Evolutionary conservation across 169 alveolate genomes (phyloP), one percentile per base, ranked within the genome.

Genomic region (Perkinsus chesapeaki): DNA sequence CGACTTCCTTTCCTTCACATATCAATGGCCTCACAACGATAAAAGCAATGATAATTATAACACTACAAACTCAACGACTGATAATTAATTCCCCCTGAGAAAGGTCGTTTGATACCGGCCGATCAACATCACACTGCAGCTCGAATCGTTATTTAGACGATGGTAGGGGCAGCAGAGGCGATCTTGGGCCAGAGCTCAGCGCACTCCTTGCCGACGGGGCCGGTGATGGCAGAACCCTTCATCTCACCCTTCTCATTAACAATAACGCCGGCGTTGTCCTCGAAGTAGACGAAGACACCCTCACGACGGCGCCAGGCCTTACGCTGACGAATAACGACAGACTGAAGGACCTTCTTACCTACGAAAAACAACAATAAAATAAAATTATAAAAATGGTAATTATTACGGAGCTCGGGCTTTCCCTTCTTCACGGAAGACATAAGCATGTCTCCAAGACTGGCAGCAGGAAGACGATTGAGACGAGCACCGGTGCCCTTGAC

Each of bases 161-260:
- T 98, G 48, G 99, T 98, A 39, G 99, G 99, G 39, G 99, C 99
- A 73, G 99, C 99, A 39, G 99, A 98, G 39, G 99, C 98, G 94
- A 99, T 98, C 97, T 99, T 99, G 91, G 99, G 99, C 99, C 99
- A 99, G 91, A 99, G 95, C 95, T 99, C 99, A 31, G 99, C 99
- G 95, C 99, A 99, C 96, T 99, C 99, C 97, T 99, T 99, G 91
- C 99, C 99, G 95, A 99, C 99, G 39, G 99, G 99, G 82, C 99
- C 99, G 37, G 99, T 97, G 95, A 99, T 98, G 82, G 99, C 99
- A 3, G 99, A 98, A 91, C 99, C 99, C 96, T 99, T 99, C 99
- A 99, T 99, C 97, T 99, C 99, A 91, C 99, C 99, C 98, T 99
- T 99, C 96, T 99, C 99, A 96, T 99, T 99, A 91, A 98, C 99